These are phyloP conservation scores for Carallia brachiata DNA, from an alignment of 345 rosid species.

Conservation along the genomic window DNA sequence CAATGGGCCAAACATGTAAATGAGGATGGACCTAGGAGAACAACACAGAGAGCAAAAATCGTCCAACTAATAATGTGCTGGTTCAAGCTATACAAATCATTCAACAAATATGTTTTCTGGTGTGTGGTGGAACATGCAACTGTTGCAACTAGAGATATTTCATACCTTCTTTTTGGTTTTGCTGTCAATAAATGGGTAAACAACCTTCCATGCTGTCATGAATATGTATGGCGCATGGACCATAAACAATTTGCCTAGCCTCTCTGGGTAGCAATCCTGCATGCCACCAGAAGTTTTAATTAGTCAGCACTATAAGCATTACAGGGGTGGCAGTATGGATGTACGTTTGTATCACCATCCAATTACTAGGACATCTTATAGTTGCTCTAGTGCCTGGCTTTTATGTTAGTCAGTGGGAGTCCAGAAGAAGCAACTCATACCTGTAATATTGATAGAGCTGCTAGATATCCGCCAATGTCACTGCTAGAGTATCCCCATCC, in stretches of 20 bases:
- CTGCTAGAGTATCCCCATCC: conserved; percentile 88
- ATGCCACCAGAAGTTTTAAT: conserved; percentile 32
- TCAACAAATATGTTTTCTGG: not conserved
- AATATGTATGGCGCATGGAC: conserved; percentile 76
- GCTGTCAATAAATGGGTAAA: conserved; percentile 77
- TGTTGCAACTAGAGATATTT: conserved; percentile 8
- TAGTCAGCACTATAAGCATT: not conserved
- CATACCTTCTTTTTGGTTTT: conserved; percentile 82
- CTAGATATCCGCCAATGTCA: conserved; percentile 72
- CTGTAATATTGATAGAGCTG: conserved; percentile 73
- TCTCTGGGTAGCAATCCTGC: conserved; percentile 95
- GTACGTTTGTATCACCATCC: too few species aligned
- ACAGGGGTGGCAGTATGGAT: not conserved
- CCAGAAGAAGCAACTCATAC: conserved; percentile 28
- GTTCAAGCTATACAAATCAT: not conserved
- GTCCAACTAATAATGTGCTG: too few species aligned
- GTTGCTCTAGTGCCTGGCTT: too few species aligned
- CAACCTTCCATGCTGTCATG: conserved; percentile 82
- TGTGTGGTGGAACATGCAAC: not conserved
- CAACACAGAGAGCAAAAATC: not conserved
- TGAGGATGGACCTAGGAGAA: not conserved
- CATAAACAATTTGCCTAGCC: conserved; percentile 67
- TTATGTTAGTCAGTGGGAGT: too few species aligned
- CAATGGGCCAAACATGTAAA: conserved; percentile 1
- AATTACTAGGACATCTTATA: too few species aligned